Conservation (phyloP, 495 filamentous ascomycete species). For the Neurospora cerealis region DNA sequence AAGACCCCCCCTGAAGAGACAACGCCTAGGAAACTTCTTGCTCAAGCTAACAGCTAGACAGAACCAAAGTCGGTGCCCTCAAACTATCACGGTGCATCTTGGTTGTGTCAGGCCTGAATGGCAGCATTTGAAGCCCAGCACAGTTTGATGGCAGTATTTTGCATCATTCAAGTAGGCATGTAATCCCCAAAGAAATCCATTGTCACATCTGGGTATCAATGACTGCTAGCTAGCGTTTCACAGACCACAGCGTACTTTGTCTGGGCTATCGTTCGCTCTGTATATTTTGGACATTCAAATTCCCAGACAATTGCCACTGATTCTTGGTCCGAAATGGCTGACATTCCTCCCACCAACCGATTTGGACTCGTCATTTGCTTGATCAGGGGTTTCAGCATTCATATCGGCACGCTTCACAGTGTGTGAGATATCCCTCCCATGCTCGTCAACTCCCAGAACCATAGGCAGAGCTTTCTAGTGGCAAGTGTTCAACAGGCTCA, state of each 20-base stretch:
- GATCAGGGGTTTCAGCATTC: no score
- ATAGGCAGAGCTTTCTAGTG: no score
- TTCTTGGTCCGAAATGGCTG: neutral
- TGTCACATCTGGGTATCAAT: neutral
- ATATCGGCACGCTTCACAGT: no score
- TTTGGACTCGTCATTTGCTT: neutral
- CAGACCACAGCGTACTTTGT: neutral
- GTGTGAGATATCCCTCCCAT: no score
- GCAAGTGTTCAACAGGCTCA: no score
- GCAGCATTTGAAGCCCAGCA: neutral
- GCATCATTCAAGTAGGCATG: neutral
- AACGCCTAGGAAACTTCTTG: neutral
- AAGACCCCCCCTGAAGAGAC: neutral
- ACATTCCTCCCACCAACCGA: fast-evolving
- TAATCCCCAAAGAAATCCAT: neutral
- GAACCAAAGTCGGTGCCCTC: neutral
- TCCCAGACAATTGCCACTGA: neutral
- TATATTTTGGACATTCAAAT: neutral
- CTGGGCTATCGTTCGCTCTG: neutral
- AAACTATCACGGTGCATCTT: neutral
- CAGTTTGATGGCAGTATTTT: neutral
- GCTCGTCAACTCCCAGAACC: no score
- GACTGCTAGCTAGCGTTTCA: neutral
- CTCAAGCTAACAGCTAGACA: neutral
- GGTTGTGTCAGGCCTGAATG: neutral